Conservation (phyloP, 305 asterid species). For the Fraxinus platypoda region DNA sequence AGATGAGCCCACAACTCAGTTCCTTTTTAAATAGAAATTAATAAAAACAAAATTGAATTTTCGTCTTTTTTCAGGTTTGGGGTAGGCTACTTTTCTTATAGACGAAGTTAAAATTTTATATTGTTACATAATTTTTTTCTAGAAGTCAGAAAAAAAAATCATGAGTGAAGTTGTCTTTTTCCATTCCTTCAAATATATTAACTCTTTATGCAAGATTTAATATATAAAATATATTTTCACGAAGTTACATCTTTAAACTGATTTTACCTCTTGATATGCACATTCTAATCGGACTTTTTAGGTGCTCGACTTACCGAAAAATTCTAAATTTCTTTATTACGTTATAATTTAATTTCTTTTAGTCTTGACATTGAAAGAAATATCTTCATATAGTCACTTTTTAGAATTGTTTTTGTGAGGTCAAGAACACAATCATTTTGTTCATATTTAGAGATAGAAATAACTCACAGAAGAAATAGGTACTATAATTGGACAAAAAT, state of each 20-base stretch:
- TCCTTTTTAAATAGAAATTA: background rate
- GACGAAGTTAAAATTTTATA: background rate
- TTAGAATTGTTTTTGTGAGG: background rate
- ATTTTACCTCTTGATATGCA: no score
- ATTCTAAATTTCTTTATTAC: no score
- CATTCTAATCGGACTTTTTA: background rate
- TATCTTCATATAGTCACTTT: background rate
- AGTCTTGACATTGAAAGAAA: background rate
- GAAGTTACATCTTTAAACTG: background rate
- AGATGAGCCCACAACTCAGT: background rate
- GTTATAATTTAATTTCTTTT: no score
- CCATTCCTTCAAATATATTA: background rate
- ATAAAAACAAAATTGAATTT: no score
- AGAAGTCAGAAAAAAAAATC: background rate
- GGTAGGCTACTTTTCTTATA: no score
- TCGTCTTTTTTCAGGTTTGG: background rate
- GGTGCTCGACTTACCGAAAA: background rate
- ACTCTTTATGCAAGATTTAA: background rate
- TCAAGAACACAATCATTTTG: background rate
- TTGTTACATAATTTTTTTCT: no score
- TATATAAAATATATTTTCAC: no score
- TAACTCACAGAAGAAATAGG: background rate
- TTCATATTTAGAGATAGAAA: background rate
- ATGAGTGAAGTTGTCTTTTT: background rate
- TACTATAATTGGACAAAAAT: background rate